Base-by-base conservation (phyloP, 208 protist species). In the Trypanosoma avium region DNA sequence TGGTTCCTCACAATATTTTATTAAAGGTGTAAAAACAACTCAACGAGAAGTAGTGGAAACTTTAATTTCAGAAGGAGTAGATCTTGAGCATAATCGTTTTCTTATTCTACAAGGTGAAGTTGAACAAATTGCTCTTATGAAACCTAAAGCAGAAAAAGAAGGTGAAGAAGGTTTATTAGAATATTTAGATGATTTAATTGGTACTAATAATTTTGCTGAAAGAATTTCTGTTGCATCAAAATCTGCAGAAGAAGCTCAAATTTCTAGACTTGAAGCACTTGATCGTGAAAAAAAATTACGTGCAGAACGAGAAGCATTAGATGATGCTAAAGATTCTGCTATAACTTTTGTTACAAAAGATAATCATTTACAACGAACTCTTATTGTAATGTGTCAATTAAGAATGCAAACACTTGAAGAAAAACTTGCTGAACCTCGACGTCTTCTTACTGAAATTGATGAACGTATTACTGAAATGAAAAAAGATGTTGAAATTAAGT, bases 151-250 rank as follows among this genome's bases (percentile, higher is more conserved):
- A 12, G 83, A 92, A 50, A 92, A 88, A 30, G 82, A 98, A 32
- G 81, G 97, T 46, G 97, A 99, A 55, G 95, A 97, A 49, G 99
- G 99, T n/a, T 77, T 99, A 7, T 86, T 99, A 5, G 99, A 99
- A 80, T 99, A 99, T 78, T 86, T 99, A 10, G 99, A 99, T 74
- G 99, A 99, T 72, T 97, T 99, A 38, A 99, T 99, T 75, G 99
- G 94, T 30, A 97, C 92, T 4, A 94, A 96, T 56, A 67, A 87
- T 50, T 98, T 92, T 63, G 75, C 99, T 10, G 75, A 88, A 42
- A 63, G 80, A 26, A 99, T 99, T 64, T 77, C 96, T 32, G 69
- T 88, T 19, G 70, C 82, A 30, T 86, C 77, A 2, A 74, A 77
- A 58, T 7, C 69, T 9, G 75, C 98, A 6, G 98, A 99, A 55